Evolutionary conservation across 2,329 filamentous ascomycete species (phyloP), one percentile per base, ranked within the genome.

Genomic region (Westerdykella aurantiaca): DNA sequence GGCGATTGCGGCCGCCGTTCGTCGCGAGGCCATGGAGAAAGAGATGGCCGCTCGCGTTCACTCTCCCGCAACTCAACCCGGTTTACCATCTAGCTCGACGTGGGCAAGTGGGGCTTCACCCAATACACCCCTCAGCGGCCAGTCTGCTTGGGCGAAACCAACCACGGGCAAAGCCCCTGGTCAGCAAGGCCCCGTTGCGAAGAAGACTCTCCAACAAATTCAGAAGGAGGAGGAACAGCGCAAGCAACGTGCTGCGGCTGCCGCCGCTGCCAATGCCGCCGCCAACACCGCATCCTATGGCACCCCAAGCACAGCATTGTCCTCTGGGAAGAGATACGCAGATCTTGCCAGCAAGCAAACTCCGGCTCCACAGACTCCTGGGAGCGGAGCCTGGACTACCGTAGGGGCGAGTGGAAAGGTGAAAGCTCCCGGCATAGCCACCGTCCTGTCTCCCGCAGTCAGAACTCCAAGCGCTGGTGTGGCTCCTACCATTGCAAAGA

Each of bases 161-260:
- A 44, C 72, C 1, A 68, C 72, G 46, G 72, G 65, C 43, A 83
- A 79, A 57, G 63, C 74, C 31, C 56, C 61, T 18, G 62, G 68
- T 34, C 64, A 68, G 33, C 64, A 68, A 7, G 53, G 45, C 23
- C 64, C 61, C 50, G 70, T 57, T 65, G 72, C 70, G 10, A 93
- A 94, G 75, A 96, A 96, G 78, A 95, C 89, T 0, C 75, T 97
- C 37, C 88, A 89, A 18, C 91, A 97, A 55, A 97, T 98, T 46
- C 93, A 97, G 66, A 90, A 90, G 50, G 93, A 98, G 70, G 93
- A 98, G 62, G 93, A 97, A 63, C 78, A 79, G 14, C 83, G 87
- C 52, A 98, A 98, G 76, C 83, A 85, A 58, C 88, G 85, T 64
- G 79, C 81, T 35, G 74, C 73, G 31, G 74, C 73, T 6, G 72